Percentiles rank a stretch among this genome's conserved stretches.
These are phyloP conservation scores for Tulasnella sp. DNA, from an alignment of 768 basidiomycete species.

Conservation along the genomic window DNA sequence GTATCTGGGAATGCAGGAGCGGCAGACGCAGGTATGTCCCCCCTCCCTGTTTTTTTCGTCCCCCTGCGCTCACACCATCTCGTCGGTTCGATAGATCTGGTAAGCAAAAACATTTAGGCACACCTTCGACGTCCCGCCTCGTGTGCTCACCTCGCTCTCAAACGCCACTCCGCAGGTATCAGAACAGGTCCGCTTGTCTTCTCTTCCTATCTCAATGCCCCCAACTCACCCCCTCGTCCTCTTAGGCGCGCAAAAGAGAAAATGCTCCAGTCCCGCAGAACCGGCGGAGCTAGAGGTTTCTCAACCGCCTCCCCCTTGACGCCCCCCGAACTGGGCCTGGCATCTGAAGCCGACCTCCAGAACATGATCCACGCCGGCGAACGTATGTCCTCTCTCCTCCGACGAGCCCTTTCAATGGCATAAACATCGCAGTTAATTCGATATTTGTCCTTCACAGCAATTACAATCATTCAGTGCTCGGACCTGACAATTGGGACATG, in stretches of 20 bases:
- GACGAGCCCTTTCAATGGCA: not conserved
- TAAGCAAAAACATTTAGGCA: not conserved
- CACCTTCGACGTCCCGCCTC: not conserved
- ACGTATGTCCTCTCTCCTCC: conserved; percentile 37
- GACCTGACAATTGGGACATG: conserved; percentile 66
- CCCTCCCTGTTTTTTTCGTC: not conserved
- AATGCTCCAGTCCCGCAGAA: conserved; percentile 34
- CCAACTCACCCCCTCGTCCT: not conserved
- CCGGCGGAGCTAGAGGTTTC: conserved; percentile 7
- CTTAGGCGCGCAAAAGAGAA: conserved; percentile 72
- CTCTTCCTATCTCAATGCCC: not conserved
- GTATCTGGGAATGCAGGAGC: conserved; percentile 67
- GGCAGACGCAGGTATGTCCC: conserved; percentile 69
- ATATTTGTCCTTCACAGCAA: conserved; percentile 32
- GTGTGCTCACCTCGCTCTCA: conserved; percentile 1
- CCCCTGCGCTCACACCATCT: not conserved
- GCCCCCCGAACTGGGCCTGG: conserved; percentile 40
- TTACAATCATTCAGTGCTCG: conserved; percentile 63
- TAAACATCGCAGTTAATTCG: not conserved
- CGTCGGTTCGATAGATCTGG: conserved; percentile 8
- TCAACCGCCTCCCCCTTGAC: conserved; percentile 31
- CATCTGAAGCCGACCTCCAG: conserved; percentile 48
- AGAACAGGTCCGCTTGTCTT: conserved; percentile 11
- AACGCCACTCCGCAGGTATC: conserved; percentile 2
- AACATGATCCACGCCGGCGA: conserved; percentile 62